Conservation (phyloP, 192 early-diverging fungal species). For the Umbelopsis sp. region DNA sequence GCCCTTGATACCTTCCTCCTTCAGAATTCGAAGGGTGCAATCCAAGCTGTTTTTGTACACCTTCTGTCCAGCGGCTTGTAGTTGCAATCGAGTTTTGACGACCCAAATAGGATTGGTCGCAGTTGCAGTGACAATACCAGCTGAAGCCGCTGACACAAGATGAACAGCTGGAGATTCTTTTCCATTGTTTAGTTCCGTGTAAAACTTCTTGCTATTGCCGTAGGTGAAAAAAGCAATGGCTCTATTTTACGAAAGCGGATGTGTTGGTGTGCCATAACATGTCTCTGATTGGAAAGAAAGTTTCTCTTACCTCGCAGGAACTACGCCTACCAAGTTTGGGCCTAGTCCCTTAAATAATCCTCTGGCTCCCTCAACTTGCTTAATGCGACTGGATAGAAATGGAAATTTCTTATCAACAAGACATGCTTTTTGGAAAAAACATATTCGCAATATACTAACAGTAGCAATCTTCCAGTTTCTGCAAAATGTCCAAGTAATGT, state of each 20-base stretch:
- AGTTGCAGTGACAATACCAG: constrained; percentile 71
- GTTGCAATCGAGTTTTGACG: constrained; percentile 94
- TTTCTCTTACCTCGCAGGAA: constrained; percentile 78
- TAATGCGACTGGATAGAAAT: constrained; percentile 52
- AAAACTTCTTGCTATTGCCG: constrained; percentile 82
- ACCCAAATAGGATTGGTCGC: constrained; percentile 98
- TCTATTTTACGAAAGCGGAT: constrained; percentile 39
- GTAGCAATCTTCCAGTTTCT: constrained; percentile 48
- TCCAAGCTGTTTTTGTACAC: constrained; percentile 79
- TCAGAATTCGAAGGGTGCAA: constrained; percentile 67
- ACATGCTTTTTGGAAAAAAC: not conserved
- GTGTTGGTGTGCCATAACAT: not conserved
- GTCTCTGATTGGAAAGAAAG: not conserved
- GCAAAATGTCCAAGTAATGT: constrained; percentile 50
- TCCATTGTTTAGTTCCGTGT: constrained; percentile 75
- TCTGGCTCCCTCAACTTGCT: constrained; percentile 72
- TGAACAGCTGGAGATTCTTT: constrained; percentile 81
- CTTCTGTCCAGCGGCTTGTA: constrained; percentile 55
- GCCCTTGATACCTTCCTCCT: constrained; percentile 80
- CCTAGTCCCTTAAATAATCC: constrained; percentile 96
- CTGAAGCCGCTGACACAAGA: constrained; percentile 55
- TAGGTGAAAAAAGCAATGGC: constrained; percentile 95
- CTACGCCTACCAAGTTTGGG: constrained; percentile 89
- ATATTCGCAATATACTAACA: constrained; percentile 28
- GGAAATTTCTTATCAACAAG: not conserved